Conservation (phyloP, 805 yeast genomes). For the Kazachstania psychrophila region DNA sequence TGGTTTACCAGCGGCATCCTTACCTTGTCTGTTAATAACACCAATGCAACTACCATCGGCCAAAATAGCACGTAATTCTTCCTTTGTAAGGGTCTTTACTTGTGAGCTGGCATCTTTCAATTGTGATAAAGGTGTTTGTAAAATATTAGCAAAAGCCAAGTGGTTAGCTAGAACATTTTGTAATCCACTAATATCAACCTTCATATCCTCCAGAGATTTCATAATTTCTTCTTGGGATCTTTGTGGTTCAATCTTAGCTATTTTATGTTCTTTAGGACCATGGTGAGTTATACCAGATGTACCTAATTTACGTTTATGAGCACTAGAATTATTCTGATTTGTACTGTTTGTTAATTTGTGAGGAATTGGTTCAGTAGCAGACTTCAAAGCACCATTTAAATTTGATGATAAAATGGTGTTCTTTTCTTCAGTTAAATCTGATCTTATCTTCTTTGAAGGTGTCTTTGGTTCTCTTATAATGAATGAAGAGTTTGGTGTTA, state of each 20-base stretch:
- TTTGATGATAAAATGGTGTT: background rate
- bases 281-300: background rate
- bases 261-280: background rate
- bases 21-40: slow-evolving; percentile 76
- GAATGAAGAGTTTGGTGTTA: slow-evolving; percentile 4
- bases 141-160: slow-evolving; percentile 80
- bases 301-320: slow-evolving; percentile 2
- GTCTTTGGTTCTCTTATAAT: slow-evolving; percentile 3
- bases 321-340: background rate
- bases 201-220: slow-evolving; percentile 10
- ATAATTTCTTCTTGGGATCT: slow-evolving; percentile 7
- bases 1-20: slow-evolving; percentile 94
- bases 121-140: slow-evolving; percentile 77
- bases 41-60: slow-evolving; percentile 47
- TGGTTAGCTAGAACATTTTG: slow-evolving; percentile 69
- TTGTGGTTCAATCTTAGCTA: background rate
- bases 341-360: background rate
- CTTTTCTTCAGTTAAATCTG: background rate
- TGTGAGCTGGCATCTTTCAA: slow-evolving; percentile 52
- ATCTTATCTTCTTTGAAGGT: background rate
- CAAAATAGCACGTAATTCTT: slow-evolving; percentile 40
- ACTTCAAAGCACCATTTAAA: background rate
- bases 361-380: background rate
- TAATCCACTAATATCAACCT: slow-evolving; percentile 42
- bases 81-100: slow-evolving; percentile 39